These are phyloP conservation scores for Fusarium camptoceras DNA, from an alignment of 2,329 filamentous ascomycete species.

Conservation along the genomic window DNA sequence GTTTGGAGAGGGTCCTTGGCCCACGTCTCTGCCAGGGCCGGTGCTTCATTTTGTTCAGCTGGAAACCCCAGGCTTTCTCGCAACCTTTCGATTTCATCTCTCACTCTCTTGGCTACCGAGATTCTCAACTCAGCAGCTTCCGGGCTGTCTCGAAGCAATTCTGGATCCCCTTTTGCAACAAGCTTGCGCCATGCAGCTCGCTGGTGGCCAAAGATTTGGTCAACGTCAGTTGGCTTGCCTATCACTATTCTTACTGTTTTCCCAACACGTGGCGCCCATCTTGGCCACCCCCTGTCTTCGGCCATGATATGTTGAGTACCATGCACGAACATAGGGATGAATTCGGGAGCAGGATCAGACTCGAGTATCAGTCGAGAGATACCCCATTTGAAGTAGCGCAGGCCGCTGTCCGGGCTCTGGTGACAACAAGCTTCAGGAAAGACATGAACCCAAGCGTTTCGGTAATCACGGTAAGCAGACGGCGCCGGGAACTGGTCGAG, in stretches of 20 bases:
- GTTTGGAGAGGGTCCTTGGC: conserved; percentile 62
- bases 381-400: conserved; percentile 99
- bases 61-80: conserved; percentile 77
- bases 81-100: conserved; percentile 84
- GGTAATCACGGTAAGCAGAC: conserved; percentile 75
- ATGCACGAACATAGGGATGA: conserved; percentile 95
- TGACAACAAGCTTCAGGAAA: conserved; percentile 97
- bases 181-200: conserved; percentile 79
- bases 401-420: conserved; percentile 79
- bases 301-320: conserved; percentile 90
- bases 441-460: conserved; percentile 89
- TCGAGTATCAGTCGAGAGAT: conserved; percentile 92
- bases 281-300: conserved; percentile 81
- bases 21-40: conserved; percentile 86
- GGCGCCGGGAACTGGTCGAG: conserved; percentile 76
- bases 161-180: conserved; percentile 61
- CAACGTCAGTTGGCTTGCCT: conserved; percentile 80
- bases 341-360: conserved; percentile 84
- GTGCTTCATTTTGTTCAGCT: conserved; percentile 81
- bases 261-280: conserved; percentile 81
- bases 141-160: conserved; percentile 54
- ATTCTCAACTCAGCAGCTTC: conserved; percentile 79
- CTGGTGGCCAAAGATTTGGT: conserved; percentile 81
- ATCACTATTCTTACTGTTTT: conserved; percentile 80
- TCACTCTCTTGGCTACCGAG: conserved; percentile 82